Evolutionary conservation across 352 stramenopile species (phyloP).

Genomic region (Globisporangium viniferum): DNA sequence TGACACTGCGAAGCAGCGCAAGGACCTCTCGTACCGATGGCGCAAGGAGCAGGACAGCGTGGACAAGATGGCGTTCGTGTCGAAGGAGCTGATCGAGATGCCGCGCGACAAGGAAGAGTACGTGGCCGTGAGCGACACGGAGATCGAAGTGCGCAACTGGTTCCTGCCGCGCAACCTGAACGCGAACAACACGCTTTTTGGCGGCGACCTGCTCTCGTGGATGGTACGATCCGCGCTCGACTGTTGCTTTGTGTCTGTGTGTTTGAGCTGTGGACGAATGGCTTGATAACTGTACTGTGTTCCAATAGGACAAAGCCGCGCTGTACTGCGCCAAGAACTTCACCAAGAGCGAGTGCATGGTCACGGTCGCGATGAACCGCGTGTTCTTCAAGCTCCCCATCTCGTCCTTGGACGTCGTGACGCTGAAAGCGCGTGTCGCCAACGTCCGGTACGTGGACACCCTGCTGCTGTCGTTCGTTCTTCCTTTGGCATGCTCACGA

Average conservation of each 20-base stretch:
- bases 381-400: conserved; percentile 76
- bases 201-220: conserved; percentile 59
- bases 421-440: conserved; percentile 57
- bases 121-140: conserved; percentile 50
- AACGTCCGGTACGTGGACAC: conserved; percentile 39
- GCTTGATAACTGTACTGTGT: neutral
- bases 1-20: conserved; percentile 34
- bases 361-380: conserved; percentile 61
- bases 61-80: conserved; percentile 37
- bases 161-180: conserved; percentile 73
- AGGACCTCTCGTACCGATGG: conserved; percentile 39
- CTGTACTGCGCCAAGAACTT: conserved; percentile 66
- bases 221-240: conserved; percentile 25
- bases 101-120: conserved; percentile 37
- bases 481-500: neutral
- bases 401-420: conserved; percentile 62
- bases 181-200: conserved; percentile 68
- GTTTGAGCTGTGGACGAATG: neutral
- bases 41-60: conserved; percentile 41
- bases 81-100: conserved; percentile 25
- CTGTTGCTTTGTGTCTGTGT: neutral
- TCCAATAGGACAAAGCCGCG: conserved; percentile 49
- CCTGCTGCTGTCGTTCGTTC: neutral
- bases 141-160: conserved; percentile 68
- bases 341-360: conserved; percentile 67